phyloP scores from a whole-genome alignment of 1,139 yeast genomes.

The Pichia cactophila region DNA sequence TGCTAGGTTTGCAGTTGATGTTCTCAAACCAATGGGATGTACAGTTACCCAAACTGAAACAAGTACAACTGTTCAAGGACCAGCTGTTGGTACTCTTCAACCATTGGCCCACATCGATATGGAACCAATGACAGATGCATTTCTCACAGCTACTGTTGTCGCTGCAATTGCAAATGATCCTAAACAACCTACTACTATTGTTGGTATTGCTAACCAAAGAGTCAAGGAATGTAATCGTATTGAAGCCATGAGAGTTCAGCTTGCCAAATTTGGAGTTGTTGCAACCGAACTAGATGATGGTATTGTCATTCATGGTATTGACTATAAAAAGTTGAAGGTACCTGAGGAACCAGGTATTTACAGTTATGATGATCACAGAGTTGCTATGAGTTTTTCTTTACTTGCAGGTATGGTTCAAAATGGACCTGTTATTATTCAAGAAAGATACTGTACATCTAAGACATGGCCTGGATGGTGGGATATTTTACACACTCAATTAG shows the following conservation, averaged over 20 bases:
- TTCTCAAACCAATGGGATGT: conserved; percentile 93
- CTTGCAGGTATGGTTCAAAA: conserved; percentile 49
- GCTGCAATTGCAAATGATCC: conserved; percentile 70
- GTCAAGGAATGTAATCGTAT: conserved; percentile 97
- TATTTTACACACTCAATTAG: conserved; percentile 61
- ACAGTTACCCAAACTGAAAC: conserved; percentile 70
- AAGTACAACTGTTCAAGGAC: conserved; percentile 90
- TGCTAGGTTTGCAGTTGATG: conserved; percentile 93
- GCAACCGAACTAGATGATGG: conserved; percentile 90
- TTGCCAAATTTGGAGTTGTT: conserved; percentile 81
- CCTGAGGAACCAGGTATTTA: conserved; percentile 57
- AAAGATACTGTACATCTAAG: conserved; percentile 88
- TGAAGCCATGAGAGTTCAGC: conserved; percentile 84
- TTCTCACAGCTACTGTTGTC: conserved; percentile 90
- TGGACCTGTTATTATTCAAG: conserved; percentile 65
- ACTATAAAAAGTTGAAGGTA: conserved; percentile 37
- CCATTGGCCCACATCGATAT: conserved; percentile 78
- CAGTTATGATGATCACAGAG: conserved; percentile 94
- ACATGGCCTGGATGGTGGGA: conserved; percentile 99
- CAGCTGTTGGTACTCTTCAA: conserved; percentile 57
- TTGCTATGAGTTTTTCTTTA: conserved; percentile 94
- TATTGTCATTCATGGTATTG: conserved; percentile 70
- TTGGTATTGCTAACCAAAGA: conserved; percentile 96
- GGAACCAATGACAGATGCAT: conserved; percentile 99
- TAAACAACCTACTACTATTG: conserved; percentile 60